Base-by-base conservation (phyloP, 352 stramenopile species). In the Globisporangium parvum region DNA sequence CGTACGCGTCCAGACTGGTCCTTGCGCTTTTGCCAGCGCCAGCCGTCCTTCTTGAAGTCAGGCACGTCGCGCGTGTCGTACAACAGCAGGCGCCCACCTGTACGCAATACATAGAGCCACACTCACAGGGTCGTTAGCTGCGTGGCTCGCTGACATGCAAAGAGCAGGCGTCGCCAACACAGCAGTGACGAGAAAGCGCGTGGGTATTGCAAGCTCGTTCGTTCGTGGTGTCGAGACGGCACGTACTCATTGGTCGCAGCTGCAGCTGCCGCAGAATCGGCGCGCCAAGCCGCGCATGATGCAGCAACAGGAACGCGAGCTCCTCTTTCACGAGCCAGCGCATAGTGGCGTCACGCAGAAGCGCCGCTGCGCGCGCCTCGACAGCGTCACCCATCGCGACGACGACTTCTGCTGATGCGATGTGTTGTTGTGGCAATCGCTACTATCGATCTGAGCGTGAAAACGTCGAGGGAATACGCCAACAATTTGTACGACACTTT, bases 291-390 rank as follows among this genome's bases (percentile, higher is more conserved):
- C 60, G 42, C 45, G 68, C 70, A 62, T 75, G 66, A 51, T 90
- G 74, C 47, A 74, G 62, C 48, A 94, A 66, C 45, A 94, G 61
- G 51, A 92, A 91, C 21, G 78, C 59, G 37, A 94, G 59, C 53
- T 94, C 85, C 57, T 92, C 85, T 60, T 94, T 94, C 45, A 88
- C 75, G 24, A 94, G 77, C 85, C 85, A 94, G 39, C 85, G 76
- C 28, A 64, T 63, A 18, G 70, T 73, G 26, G 82, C 82, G 42
- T 71, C 74, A 23, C 66, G 60, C 42, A 69, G 65, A 60, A 85
- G 55, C 62, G 51, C 66, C 41, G 64, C 61, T 45, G 71, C 74
- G 45, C 67, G 67, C 42, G 64, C 57, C 47, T 71, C 54, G 49
- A 69, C 57, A n/a, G 35, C 28, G 20, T 35, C 23, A 44, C 20